Evolutionary conservation across 2,329 filamentous ascomycete species (phyloP).

Genomic region (Trichoderma afroharzianum): DNA sequence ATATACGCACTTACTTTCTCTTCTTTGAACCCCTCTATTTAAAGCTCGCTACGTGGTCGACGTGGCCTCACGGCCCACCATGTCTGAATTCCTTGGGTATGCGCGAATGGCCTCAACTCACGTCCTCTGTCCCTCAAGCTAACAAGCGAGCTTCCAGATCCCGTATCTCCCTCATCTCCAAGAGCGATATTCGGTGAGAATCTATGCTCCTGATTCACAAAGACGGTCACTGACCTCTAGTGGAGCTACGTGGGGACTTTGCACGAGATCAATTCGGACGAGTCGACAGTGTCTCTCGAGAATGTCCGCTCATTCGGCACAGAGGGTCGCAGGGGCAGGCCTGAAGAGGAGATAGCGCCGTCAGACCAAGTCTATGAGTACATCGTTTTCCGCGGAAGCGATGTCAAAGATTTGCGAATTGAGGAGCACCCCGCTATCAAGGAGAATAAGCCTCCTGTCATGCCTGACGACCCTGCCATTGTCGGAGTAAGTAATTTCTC

Average conservation of each 20-base stretch:
- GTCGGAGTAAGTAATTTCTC: conserved; percentile 73
- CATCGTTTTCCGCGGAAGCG: conserved; percentile 96
- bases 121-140: not conserved
- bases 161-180: conserved; percentile 93
- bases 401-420: conserved; percentile 96
- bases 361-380: conserved; percentile 94
- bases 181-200: conserved; percentile 90
- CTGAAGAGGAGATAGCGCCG: conserved; percentile 76
- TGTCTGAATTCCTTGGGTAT: conserved; percentile 62
- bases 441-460: conserved; percentile 69
- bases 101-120: conserved; percentile 29
- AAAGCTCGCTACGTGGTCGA: conserved; percentile 40
- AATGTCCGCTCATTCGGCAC: conserved; percentile 94
- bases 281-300: conserved; percentile 93
- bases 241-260: conserved; percentile 88
- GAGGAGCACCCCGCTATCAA: conserved; percentile 75
- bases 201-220: conserved; percentile 14
- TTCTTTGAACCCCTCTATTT: conserved; percentile 13
- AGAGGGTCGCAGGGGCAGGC: conserved; percentile 77
- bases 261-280: conserved; percentile 96
- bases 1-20: conserved; percentile 14
- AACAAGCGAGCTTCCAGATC: conserved; percentile 52
- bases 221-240: conserved; percentile 32
- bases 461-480: conserved; percentile 94
- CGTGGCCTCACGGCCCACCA: conserved; percentile 39